phyloP scores from a whole-genome alignment of 2,329 filamentous ascomycete genomes.

The Emydomyces testavorans region DNA sequence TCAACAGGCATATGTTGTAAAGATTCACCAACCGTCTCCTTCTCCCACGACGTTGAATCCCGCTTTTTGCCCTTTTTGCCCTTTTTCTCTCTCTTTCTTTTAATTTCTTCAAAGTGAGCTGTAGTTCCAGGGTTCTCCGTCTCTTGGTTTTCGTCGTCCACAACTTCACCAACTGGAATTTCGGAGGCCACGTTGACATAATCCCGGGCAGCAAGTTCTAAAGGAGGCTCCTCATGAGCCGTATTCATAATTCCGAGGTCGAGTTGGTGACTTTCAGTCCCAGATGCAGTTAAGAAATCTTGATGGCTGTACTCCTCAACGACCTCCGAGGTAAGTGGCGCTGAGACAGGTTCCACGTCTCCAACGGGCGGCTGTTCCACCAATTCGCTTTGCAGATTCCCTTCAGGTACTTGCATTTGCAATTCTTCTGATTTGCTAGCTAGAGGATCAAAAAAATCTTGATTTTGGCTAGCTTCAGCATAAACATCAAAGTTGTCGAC shows the following conservation, averaged over 20 bases:
- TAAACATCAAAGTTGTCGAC: not conserved
- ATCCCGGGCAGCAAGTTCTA: not conserved
- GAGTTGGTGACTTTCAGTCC: not conserved
- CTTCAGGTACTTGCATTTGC: not conserved
- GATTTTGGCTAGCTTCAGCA: not conserved
- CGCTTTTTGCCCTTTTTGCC: constrained; percentile 7
- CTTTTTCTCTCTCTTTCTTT: constrained; percentile 1
- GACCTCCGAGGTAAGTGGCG: no score
- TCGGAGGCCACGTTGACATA: not conserved
- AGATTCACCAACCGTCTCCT: not conserved
- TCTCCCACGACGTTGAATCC: not conserved
- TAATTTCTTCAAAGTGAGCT: not conserved
- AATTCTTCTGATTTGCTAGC: not conserved
- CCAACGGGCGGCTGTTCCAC: not conserved
- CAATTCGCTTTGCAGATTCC: not conserved
- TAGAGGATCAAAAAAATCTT: not conserved
- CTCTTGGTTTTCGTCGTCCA: not conserved
- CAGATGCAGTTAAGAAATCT: not conserved
- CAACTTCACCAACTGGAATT: not conserved
- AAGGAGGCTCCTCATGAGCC: not conserved
- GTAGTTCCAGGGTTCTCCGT: not conserved
- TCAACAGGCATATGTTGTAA: not conserved
- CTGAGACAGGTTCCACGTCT: not conserved
- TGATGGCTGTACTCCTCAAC: not conserved
- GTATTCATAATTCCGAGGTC: not conserved